Conservation (phyloP, 139 green algal species). For the Chlamydomonas incerta region DNA sequence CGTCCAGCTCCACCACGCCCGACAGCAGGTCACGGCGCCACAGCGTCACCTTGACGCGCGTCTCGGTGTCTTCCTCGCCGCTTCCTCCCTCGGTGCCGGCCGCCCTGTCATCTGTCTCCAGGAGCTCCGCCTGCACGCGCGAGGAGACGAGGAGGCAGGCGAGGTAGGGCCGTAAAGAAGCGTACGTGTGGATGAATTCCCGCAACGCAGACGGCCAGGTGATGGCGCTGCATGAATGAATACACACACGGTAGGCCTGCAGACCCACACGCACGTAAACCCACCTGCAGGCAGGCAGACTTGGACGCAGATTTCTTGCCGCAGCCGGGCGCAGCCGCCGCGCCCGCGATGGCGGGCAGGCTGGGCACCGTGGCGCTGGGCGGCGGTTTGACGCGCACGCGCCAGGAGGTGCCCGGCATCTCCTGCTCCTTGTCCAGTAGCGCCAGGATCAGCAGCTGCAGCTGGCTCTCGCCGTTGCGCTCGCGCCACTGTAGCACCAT, state of each 20-base stretch:
- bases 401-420: slow-evolving; percentile 16
- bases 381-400: neutral
- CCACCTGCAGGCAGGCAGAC: slow-evolving; percentile 19
- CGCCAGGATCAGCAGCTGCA: slow-evolving; percentile 37
- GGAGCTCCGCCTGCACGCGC: neutral
- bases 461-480: neutral
- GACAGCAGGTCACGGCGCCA: slow-evolving; percentile 48
- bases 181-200: too few species aligned
- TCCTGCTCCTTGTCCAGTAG: slow-evolving; percentile 32
- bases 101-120: neutral
- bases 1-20: slow-evolving; percentile 40
- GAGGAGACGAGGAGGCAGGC: too few species aligned
- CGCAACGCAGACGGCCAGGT: too few species aligned
- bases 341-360: neutral
- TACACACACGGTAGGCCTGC: too few species aligned
- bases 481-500: neutral
- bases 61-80: neutral
- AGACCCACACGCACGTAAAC: too few species aligned
- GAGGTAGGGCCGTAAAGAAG: too few species aligned
- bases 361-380: neutral
- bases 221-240: too few species aligned
- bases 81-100: neutral
- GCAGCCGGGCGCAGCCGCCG: too few species aligned
- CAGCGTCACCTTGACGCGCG: slow-evolving; percentile 12
- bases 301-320: too few species aligned